Conservation (phyloP, 2,329 filamentous ascomycete species). For the Fusarium annulatum region DNA sequence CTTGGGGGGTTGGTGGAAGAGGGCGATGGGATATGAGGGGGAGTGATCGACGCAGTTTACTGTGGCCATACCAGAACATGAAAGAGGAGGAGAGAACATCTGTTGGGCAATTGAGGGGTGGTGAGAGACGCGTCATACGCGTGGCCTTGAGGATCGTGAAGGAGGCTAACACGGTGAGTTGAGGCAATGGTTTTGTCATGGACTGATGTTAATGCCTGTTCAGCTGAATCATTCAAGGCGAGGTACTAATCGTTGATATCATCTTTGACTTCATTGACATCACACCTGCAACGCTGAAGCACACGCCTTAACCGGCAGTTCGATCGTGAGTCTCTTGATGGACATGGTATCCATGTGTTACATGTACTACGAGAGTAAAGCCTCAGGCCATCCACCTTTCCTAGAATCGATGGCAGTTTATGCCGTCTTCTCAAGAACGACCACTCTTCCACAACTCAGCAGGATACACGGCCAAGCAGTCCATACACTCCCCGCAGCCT, state of each 20-base stretch:
- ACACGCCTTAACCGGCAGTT: neutral
- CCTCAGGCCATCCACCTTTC: neutral
- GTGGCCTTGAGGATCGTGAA: slow-evolving; percentile 15
- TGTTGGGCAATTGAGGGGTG: neutral
- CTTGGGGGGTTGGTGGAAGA: slow-evolving; percentile 73
- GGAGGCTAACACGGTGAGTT: neutral
- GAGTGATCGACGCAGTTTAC: neutral
- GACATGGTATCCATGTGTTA: neutral
- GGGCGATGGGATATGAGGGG: slow-evolving; percentile 68
- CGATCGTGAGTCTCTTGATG: neutral
- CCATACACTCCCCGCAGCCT: slow-evolving; percentile 25
- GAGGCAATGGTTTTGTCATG: neutral
- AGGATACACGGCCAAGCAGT: slow-evolving; percentile 30
- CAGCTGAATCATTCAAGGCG: neutral
- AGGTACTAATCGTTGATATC: neutral
- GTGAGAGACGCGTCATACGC: slow-evolving; percentile 19
- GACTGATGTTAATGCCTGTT: neutral
- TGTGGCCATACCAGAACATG: neutral
- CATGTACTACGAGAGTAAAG: neutral
- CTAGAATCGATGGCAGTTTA: too few species aligned
- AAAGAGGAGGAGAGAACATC: neutral
- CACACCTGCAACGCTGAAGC: neutral
- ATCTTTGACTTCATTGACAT: neutral
- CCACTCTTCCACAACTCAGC: slow-evolving; percentile 17
- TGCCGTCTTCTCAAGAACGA: neutral